Conservation (phyloP, 164 flowering plant species). For the Sextonia rubra region DNA sequence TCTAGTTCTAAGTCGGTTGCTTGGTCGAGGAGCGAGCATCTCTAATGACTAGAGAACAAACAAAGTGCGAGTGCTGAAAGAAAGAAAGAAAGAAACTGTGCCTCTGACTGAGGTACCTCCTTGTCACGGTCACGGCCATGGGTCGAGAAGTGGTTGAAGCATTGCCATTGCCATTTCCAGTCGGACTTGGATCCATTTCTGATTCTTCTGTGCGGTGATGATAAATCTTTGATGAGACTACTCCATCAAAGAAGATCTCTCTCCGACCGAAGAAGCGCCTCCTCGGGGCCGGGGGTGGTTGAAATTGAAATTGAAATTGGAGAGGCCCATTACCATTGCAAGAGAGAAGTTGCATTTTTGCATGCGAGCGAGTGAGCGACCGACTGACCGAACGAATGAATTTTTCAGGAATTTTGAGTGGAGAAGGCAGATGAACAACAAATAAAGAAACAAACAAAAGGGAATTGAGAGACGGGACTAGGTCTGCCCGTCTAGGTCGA, state of each 20-base stretch:
- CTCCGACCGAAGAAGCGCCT: conserved; percentile 30
- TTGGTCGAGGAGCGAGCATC: too few relatives aligned
- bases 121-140: too few relatives aligned
- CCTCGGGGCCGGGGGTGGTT: conserved; percentile 8
- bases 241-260: conserved; percentile 35
- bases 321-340: conserved; percentile 36
- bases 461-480: too few relatives aligned
- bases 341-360: conserved; percentile 36
- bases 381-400: too few relatives aligned
- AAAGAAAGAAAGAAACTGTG: conserved; percentile 9
- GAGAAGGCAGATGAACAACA: too few relatives aligned
- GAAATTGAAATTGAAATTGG: conserved; percentile 18
- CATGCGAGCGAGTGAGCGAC: too few relatives aligned
- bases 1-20: too few relatives aligned
- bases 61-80: too few relatives aligned
- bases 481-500: too few relatives aligned
- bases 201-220: conserved; percentile 6
- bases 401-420: too few relatives aligned
- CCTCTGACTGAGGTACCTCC: conserved; percentile 25
- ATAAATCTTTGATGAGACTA: conserved; percentile 38
- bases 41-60: too few relatives aligned
- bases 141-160: conserved; percentile 24
- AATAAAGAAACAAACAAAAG: too few relatives aligned
- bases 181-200: background rate
- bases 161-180: background rate